Base-by-base conservation (phyloP, 495 filamentous ascomycete species). In the Xylaria venustula region DNA sequence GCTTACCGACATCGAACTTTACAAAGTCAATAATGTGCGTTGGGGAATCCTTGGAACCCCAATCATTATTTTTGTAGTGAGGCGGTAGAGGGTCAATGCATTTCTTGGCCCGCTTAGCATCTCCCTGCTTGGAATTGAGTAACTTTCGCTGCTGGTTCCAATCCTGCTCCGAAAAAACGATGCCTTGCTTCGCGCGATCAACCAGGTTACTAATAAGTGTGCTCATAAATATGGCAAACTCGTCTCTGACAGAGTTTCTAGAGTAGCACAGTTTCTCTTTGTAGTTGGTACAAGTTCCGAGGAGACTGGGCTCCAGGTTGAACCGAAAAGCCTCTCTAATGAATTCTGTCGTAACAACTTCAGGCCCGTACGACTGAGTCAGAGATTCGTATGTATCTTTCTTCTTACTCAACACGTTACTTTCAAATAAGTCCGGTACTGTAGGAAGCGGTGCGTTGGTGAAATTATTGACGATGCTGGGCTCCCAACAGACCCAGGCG, bases 401-500 rank as follows among this genome's bases (percentile, higher is more conserved):
- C 62, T 90, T 80, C 32, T 87, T 83, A 12, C 69, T 75, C 2
- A 95, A 77, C 3, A 87, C 85, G 54, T 85, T 85, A 32, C 81
- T 69, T 15, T 81, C 67, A 1, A 83, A 75, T 8, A 84, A 64
- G 0, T 81, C 68, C 0, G 73, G 80, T n/a, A 76, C 62, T 0
- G 62, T 5, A 0, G 87, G 87, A 23, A 86, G 73, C 1, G 80
- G 74, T 5, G 89, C 86, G 66, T 96, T 97, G 3, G 68, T 60
- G 66, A 97, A 98, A n/a, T 77, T 81, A 4, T 81, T 66, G 0
- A 95, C 91, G 14, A 97, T 85, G 0, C 75, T 75, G 2, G 80
- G 79, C 59, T 97, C 92, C 93, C 92, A 97, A 71, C 92, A 97
- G 15, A 96, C 77, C 92, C 92, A 94, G 0, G 87, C 90, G 41